Percentiles rank a stretch among this genome's conserved stretches.
These are phyloP conservation scores for Plasmodium gallinaceum DNA, from an alignment of 169 alveolate species.

Conservation along the genomic window DNA sequence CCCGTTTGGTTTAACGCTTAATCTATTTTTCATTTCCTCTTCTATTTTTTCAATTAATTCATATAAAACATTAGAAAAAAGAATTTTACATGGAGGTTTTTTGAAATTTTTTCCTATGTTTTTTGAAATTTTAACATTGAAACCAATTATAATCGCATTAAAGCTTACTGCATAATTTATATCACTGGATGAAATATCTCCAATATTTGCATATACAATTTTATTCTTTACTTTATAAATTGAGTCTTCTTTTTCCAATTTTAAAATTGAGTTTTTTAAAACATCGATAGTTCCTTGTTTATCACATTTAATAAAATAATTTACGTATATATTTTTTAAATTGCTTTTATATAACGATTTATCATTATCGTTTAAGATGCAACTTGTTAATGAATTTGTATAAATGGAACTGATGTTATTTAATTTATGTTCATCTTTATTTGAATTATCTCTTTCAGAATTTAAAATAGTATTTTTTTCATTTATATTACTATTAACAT, in stretches of 20 bases:
- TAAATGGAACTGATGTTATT: not conserved
- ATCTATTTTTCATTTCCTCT: constrained; percentile 30
- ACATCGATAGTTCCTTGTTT: constrained; percentile 70
- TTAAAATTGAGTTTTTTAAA: constrained; percentile 28
- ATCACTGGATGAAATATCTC: constrained; percentile 62
- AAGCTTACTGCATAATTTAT: constrained; percentile 51
- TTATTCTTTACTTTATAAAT: constrained; percentile 37
- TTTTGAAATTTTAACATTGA: constrained; percentile 44
- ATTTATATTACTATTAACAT: not conserved
- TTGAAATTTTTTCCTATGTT: not conserved
- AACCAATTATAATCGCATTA: constrained; percentile 50
- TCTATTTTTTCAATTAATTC: constrained; percentile 25
- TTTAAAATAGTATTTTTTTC: not conserved
- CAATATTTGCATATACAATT: constrained; percentile 56
- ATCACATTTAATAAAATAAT: constrained; percentile 53
- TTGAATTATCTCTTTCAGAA: not conserved
- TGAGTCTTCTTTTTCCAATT: constrained; percentile 29
- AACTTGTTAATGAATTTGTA: not conserved
- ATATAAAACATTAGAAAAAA: constrained; percentile 56
- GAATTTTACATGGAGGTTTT: not conserved
- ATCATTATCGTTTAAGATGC: not conserved
- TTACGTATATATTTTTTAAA: constrained; percentile 22
- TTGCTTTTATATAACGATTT: not conserved
- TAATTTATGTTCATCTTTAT: not conserved
- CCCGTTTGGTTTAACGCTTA: constrained; percentile 62